phyloP scores from a whole-genome alignment of 2,329 filamentous ascomycete species.

The Colletotrichum somersetense region DNA sequence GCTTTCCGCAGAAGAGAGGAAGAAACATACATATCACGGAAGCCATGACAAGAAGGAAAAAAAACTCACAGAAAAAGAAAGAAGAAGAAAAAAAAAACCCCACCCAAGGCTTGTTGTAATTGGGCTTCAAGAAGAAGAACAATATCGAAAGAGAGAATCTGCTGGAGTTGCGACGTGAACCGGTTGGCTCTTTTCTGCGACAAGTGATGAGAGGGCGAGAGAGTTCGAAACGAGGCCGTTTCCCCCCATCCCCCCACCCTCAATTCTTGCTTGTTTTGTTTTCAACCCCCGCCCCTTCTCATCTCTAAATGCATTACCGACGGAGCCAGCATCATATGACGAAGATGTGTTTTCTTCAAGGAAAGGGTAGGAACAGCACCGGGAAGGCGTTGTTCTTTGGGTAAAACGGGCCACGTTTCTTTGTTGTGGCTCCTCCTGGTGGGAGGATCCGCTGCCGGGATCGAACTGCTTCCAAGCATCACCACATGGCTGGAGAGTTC shows the following conservation, averaged over 20 bases:
- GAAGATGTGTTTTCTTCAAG: background rate
- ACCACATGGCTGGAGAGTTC: background rate
- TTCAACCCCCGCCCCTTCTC: background rate
- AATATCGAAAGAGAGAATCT: conserved; percentile 33
- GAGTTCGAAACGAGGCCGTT: background rate
- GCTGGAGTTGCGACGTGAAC: conserved; percentile 32
- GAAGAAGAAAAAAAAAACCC: too few species aligned
- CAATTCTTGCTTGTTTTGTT: background rate
- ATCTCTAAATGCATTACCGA: conserved; percentile 27
- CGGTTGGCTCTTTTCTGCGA: conserved; percentile 12
- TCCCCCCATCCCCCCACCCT: background rate
- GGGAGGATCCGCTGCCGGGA: background rate
- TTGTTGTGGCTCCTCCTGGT: background rate
- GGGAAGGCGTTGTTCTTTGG: background rate
- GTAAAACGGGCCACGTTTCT: background rate
- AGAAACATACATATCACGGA: conserved; percentile 39
- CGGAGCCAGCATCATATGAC: conserved; percentile 31
- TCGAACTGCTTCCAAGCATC: background rate
- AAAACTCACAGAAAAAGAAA: background rate
- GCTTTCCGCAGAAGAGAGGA: conserved; percentile 22
- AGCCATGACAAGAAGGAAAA: background rate
- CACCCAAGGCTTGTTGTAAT: conserved; percentile 33
- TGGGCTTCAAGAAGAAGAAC: conserved; percentile 29
- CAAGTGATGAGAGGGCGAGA: conserved; percentile 28
- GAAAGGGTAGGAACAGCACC: background rate